These are phyloP conservation scores for Phytopythium cucurbitacearum DNA, from an alignment of 352 stramenopile species.

Conservation along the genomic window DNA sequence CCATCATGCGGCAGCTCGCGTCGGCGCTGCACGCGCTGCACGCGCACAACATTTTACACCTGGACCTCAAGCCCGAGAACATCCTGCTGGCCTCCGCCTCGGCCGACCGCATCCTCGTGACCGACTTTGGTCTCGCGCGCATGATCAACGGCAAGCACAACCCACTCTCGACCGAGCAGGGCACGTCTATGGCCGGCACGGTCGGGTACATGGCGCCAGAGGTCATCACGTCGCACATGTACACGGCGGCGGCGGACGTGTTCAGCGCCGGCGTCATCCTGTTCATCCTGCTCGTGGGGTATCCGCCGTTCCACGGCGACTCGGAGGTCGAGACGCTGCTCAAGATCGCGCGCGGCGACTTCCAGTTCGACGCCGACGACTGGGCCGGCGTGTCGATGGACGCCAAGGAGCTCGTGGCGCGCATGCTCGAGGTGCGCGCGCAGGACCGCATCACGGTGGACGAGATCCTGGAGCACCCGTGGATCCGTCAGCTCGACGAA, in stretches of 20 bases:
- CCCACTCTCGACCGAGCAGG: conserved; percentile 35
- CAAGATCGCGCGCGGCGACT: conserved; percentile 73
- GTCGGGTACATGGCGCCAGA: conserved; percentile 80
- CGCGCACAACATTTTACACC: conserved; percentile 70
- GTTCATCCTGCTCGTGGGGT: conserved; percentile 76
- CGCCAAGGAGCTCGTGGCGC: conserved; percentile 63
- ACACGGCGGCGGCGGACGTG: conserved; percentile 65
- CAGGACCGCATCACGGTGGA: conserved; percentile 71
- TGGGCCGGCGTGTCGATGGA: conserved; percentile 51
- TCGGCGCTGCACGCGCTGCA: conserved; percentile 62
- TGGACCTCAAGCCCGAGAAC: conserved; percentile 82
- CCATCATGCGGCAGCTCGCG: conserved; percentile 64
- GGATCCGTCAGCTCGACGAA: conserved; percentile 30
- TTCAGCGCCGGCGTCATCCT: conserved; percentile 81
- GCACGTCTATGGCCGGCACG: conserved; percentile 63
- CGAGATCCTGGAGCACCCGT: conserved; percentile 57
- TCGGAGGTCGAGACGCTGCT: conserved; percentile 73
- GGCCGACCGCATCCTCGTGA: conserved; percentile 59
- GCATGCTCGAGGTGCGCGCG: conserved; percentile 70
- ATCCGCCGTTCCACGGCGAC: conserved; percentile 71
- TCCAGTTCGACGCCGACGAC: conserved; percentile 59
- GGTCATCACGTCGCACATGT: conserved; percentile 61
- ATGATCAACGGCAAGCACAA: conserved; percentile 75
- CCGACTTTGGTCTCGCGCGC: conserved; percentile 68
- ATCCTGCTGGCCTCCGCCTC: conserved; percentile 60